Evolutionary conservation across 257 asterid species (phyloP).

Genomic region (Verbascum thapsus): DNA sequence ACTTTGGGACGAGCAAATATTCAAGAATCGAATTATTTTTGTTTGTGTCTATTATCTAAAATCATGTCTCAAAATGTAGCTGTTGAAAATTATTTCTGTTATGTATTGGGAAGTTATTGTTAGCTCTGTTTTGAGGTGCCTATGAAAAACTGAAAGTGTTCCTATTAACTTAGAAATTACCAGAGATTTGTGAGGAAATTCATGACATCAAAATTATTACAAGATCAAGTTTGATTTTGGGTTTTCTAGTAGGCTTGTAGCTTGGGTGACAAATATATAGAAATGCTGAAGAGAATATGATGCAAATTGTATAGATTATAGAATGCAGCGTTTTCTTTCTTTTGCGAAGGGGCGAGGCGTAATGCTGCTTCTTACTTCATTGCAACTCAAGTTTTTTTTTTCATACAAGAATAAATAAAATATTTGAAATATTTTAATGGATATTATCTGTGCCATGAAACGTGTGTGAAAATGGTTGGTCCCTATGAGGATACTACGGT

Average conservation of each 20-base stretch:
- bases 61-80: background rate
- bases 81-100: background rate
- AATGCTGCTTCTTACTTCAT: background rate
- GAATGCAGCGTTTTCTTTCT: conserved; percentile 7
- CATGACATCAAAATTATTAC: background rate
- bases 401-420: background rate
- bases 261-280: background rate
- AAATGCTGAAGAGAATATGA: too few species aligned
- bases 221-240: conserved; percentile 1
- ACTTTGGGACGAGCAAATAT: background rate
- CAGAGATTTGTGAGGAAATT: too few species aligned
- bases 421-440: background rate
- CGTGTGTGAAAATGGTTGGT: background rate
- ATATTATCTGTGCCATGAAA: background rate
- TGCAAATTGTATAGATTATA: background rate
- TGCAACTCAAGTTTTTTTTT: background rate
- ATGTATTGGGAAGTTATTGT: background rate
- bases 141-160: background rate
- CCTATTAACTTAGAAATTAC: too few species aligned
- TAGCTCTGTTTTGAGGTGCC: conserved; percentile 5
- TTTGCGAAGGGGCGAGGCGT: background rate
- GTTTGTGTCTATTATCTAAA: background rate
- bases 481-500: background rate
- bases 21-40: background rate
- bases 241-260: background rate